Base-by-base conservation (phyloP, 2,329 filamentous ascomycete genomes). In the Colletotrichum euphorbiae region DNA sequence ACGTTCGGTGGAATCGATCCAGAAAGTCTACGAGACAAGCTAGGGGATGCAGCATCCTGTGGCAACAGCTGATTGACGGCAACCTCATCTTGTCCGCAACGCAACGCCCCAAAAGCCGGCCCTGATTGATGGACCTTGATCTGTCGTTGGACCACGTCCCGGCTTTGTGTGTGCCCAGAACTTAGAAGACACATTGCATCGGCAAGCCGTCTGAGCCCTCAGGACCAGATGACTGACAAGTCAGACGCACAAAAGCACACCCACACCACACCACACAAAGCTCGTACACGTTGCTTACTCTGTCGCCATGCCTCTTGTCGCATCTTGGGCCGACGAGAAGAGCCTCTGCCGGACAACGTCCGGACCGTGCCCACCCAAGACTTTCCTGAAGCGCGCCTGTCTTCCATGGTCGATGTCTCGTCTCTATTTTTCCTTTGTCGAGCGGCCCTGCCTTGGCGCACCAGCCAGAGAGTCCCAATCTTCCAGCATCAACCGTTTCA, bases 401-500 rank as follows among this genome's bases (percentile, higher is more conserved):
- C 61, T 54, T 58, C 65, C 65, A 52, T 68, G 52, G 65, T 55
- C 61, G 40, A 33, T 43, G 65, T 65, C 65, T 68, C 65, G 65
- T 68, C 61, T 59, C 61, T 33, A 40, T 64, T 38, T 51, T 51
- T 40, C 28, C 55, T 31, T 31, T 42, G 21, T 28, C 43, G 33
- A 50, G 51, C 51, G 50, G 58, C 51, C 33, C 50, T 67, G 59
- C 43, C 64, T 54, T n/a, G n/a, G n/a, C n/a, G n/a, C n/a, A 58
- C 65, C 64, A 40, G 38, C 15, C 19, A 60, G 54, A 50, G 66
- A 54, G 66, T 42, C 33, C 65, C 61, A 48, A 58, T 45, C 54
- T 60, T 69, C 66, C 40, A 69, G 61, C 66, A 66, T 66, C 66
- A 66, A 55, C 66, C 61, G 66, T 69, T 69, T 69, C 66, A 69